phyloP scores from a whole-genome alignment of 2,329 filamentous ascomycete genomes.

The Claviceps digitariae region DNA sequence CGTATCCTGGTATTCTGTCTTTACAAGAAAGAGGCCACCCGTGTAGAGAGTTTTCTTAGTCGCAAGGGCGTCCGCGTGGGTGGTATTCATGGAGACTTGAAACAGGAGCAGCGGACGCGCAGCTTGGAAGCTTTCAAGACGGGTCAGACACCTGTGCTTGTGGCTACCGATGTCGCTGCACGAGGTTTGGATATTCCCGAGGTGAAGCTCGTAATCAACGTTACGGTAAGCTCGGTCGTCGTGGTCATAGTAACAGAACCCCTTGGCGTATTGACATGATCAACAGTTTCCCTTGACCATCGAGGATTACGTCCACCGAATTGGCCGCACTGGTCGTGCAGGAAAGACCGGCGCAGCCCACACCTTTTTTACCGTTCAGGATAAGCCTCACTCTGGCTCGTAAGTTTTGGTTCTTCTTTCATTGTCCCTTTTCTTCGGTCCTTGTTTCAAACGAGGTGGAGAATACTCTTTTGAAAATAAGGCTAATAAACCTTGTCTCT shows the following conservation, averaged over 20 bases:
- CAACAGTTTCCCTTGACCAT: conserved; percentile 74
- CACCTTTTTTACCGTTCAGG: conserved; percentile 88
- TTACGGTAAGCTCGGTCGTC: conserved; percentile 43
- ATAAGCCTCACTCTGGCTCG: conserved; percentile 83
- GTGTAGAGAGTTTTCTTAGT: conserved; percentile 70
- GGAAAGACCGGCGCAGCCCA: conserved; percentile 81
- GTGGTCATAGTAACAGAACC: not conserved
- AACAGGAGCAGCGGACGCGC: conserved; percentile 74
- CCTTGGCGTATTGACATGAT: conserved; percentile 9
- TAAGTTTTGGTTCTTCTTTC: conserved; percentile 34
- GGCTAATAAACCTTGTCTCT: not conserved
- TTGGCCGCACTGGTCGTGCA: conserved; percentile 86
- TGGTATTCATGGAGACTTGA: conserved; percentile 87
- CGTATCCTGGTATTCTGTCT: conserved; percentile 88
- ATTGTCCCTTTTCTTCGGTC: not conserved
- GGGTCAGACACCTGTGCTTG: conserved; percentile 67
- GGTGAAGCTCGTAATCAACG: conserved; percentile 88
- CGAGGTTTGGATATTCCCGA: conserved; percentile 89
- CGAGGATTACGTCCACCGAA: conserved; percentile 95
- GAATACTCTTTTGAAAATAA: not conserved
- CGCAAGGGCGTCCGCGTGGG: conserved; percentile 70
- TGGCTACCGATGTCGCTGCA: conserved; percentile 93
- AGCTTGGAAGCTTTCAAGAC: conserved; percentile 86
- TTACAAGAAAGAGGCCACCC: conserved; percentile 96
- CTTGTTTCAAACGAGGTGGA: not conserved